Percentiles rank a stretch among this genome's conserved stretches.
phyloP scores from a whole-genome alignment of 148 eudicot species.

The Heliosperma pusillum region DNA sequence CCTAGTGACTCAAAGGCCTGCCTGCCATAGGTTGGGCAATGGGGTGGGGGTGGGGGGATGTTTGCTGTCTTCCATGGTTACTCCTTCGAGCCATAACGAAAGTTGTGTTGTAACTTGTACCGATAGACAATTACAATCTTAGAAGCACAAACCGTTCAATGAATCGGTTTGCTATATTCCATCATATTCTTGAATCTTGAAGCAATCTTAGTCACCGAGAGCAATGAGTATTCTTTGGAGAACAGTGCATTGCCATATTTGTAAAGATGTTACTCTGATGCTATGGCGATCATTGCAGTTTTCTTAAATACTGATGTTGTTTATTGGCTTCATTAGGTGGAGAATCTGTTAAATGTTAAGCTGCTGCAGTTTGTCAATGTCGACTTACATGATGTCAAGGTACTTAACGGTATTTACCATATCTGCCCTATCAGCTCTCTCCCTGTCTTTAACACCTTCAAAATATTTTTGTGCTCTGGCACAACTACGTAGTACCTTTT shows the following conservation, averaged over 20 bases:
- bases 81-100: no score
- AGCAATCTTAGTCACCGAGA: not conserved
- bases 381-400: constrained; percentile 85
- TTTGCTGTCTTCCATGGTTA: no score
- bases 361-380: constrained; percentile 65
- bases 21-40: no score
- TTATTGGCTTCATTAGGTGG: constrained; percentile 53
- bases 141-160: not conserved
- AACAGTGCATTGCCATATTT: not conserved
- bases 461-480: not conserved
- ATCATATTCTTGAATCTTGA: not conserved
- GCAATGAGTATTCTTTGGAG: not conserved
- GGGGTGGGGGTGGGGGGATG: no score
- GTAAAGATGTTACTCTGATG: not conserved
- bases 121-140: no score
- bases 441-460: not conserved
- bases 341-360: constrained; percentile 60
- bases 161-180: not conserved
- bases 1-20: no score
- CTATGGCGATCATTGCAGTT: not conserved
- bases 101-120: no score
- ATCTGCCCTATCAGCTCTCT: constrained; percentile 14
- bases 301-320: constrained; percentile 8
- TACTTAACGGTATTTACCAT: constrained; percentile 37
- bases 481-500: not conserved